Conservation (phyloP, 2,329 filamentous ascomycete species). For the Talaromyces verruculosus region DNA sequence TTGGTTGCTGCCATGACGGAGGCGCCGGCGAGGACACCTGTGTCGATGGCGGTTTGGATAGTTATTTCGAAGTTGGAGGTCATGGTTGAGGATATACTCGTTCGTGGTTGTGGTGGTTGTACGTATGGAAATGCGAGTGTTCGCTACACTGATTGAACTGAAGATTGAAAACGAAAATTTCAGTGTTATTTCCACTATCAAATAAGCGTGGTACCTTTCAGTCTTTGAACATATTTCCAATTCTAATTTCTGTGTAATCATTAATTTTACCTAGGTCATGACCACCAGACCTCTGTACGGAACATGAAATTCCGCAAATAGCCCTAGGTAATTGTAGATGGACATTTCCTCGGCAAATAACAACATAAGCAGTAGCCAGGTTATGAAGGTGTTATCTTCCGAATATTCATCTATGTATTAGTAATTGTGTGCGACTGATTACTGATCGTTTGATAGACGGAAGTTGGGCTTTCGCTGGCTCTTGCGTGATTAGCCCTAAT, state of each 20-base stretch:
- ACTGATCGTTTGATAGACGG: background rate
- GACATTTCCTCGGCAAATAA: background rate
- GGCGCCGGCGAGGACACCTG: slow-evolving; percentile 1
- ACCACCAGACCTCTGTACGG: background rate
- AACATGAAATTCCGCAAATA: background rate
- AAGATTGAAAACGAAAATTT: background rate
- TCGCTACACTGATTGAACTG: background rate
- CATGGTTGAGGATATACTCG: background rate
- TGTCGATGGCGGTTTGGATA: background rate
- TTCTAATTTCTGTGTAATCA: too few species aligned
- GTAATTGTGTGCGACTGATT: background rate
- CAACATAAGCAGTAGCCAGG: background rate
- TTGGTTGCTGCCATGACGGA: slow-evolving; percentile 12
- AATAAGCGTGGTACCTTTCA: too few species aligned
- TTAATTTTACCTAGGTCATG: too few species aligned
- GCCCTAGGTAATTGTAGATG: background rate
- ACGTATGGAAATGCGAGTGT: background rate
- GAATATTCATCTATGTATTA: background rate
- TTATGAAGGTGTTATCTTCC: background rate
- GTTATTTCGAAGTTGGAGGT: background rate
- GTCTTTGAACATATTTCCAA: too few species aligned
- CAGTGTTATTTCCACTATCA: too few species aligned
- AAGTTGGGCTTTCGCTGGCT: background rate
- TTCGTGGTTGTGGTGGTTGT: background rate
- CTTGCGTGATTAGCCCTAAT: background rate